Evolutionary conservation across 768 basidiomycete genomes (phyloP), one percentile per base, ranked within the genome.

Genomic region (Serendipita sp.): DNA sequence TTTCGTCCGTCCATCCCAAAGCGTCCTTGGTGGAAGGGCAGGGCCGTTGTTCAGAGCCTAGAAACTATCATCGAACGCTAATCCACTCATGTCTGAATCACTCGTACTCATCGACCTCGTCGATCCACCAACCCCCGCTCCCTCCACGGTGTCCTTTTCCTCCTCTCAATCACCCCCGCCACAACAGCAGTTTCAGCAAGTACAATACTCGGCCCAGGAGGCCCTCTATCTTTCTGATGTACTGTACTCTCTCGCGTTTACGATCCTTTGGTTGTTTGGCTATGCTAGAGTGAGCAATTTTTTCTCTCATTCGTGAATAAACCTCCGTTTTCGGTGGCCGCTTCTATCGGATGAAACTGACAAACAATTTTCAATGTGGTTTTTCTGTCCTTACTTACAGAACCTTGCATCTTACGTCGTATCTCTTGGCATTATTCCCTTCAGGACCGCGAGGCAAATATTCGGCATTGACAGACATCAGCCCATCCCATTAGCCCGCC

Each of bases 331-430:
- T 38, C 34, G 14, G 34, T 14, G 34, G 34, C 53, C 53, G 53
- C n/a, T 22, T n/a, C 31, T n/a, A 31, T 58, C 53, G 53, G 53
- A 26, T 28, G 24, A 11, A 3, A 26, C 22, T n/a, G 53, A 58
- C 24, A 24, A 31, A 13, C 53, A n/a, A 22, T 17, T 28, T 26
- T n/a, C n/a, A n/a, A n/a, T n/a, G n/a, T n/a, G n/a, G 53, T 13
- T 24, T 3, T 33, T 22, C 28, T 22, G 28, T 58, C 9, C 1
- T 58, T 26, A 58, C 31, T 51, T 13, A 51, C 2, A 58, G 53
- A 58, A 58, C 53, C 53, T 58, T n/a, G 53, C 30, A 2, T 58
- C 53, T 31, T 58, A 58, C 20, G 30, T 58, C 26, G 53, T 58
- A 22, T 58, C 53, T 11, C 53, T 58, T n/a, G 30, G 53, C 5